Percentiles rank a stretch among this genome's conserved stretches.
Evolutionary conservation across 371 early-diverging fungal species (phyloP).

Genomic region (Mortierella sp.): DNA sequence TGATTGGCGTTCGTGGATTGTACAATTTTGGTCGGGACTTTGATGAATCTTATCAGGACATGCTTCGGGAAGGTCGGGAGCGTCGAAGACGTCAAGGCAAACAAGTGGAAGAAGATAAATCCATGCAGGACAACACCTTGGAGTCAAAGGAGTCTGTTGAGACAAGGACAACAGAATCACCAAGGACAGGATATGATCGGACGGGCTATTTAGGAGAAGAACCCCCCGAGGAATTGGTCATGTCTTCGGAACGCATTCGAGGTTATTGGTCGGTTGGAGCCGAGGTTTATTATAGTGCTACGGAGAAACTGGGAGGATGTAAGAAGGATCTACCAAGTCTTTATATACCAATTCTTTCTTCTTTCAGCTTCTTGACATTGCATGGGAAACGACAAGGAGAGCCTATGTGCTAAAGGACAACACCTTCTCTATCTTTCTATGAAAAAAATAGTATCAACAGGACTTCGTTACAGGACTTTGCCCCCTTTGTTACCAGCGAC

Average conservation of each 20-base stretch:
- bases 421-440: not conserved
- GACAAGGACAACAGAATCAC: not conserved
- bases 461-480: constrained; percentile 75
- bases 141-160: no score
- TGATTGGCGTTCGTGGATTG: constrained; percentile 81
- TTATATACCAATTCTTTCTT: constrained; percentile 1
- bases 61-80: constrained; percentile 32
- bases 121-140: constrained; percentile 15
- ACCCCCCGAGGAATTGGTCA: constrained; percentile 15
- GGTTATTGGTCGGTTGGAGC: constrained; percentile 82
- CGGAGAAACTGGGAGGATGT: constrained; percentile 91
- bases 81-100: constrained; percentile 6
- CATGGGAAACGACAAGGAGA: not conserved
- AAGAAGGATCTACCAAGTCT: no score
- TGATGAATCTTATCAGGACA: constrained; percentile 33
- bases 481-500: constrained; percentile 56
- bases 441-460: constrained; percentile 68
- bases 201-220: constrained; percentile 20
- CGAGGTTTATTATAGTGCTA: constrained; percentile 86
- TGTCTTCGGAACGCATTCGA: constrained; percentile 34
- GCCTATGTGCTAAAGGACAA: no score
- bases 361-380: not conserved
- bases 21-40: constrained; percentile 74
- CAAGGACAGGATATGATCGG: constrained; percentile 1
- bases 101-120: constrained; percentile 15